Percentiles rank a stretch among this genome's conserved stretches.
phyloP scores from a whole-genome alignment of 2,329 filamentous ascomycete genomes.

The Teratosphaeria epicoccoides region DNA sequence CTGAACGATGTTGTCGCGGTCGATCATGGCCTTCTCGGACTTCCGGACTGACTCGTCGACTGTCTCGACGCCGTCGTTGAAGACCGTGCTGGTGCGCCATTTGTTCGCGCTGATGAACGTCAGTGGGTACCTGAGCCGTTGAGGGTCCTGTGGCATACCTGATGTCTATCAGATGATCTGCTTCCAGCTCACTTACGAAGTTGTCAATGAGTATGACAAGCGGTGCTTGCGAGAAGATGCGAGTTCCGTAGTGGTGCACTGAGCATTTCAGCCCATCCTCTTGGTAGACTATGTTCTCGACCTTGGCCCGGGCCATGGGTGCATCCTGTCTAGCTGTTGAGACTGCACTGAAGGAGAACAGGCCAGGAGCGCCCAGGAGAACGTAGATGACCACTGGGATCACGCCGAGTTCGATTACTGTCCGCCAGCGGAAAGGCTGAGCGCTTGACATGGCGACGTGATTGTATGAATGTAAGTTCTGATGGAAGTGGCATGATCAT shows the following conservation, averaged over 20 bases:
- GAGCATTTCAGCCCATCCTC: conserved; percentile 29
- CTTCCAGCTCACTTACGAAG: conserved; percentile 41
- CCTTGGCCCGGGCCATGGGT: conserved; percentile 14
- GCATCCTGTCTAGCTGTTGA: conserved; percentile 3
- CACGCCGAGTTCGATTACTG: conserved; percentile 21
- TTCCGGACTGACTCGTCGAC: conserved; percentile 41
- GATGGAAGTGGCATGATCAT: neutral
- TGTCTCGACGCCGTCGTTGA: conserved; percentile 37
- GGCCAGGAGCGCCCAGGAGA: conserved; percentile 22
- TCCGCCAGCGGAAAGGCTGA: conserved; percentile 17
- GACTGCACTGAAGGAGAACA: conserved; percentile 3
- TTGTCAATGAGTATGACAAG: conserved; percentile 49
- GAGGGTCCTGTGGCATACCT: conserved; percentile 32
- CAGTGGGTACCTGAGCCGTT: conserved; percentile 2
- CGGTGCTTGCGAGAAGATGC: conserved; percentile 44
- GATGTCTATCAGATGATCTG: conserved; percentile 39
- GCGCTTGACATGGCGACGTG: conserved; percentile 1
- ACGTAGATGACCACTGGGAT: conserved; percentile 24
- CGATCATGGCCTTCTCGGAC: conserved; percentile 43
- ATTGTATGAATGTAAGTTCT: neutral
- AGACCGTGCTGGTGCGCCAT: conserved; percentile 46
- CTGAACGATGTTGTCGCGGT: conserved; percentile 39
- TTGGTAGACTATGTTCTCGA: conserved; percentile 33
- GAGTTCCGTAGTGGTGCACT: conserved; percentile 30
- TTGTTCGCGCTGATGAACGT: conserved; percentile 28